A percentile compares a stretch with the other conserved stretches of the same genome.
phyloP scores from a whole-genome alignment of 2,329 filamentous ascomycete genomes.

The Thelonectria blattea region DNA sequence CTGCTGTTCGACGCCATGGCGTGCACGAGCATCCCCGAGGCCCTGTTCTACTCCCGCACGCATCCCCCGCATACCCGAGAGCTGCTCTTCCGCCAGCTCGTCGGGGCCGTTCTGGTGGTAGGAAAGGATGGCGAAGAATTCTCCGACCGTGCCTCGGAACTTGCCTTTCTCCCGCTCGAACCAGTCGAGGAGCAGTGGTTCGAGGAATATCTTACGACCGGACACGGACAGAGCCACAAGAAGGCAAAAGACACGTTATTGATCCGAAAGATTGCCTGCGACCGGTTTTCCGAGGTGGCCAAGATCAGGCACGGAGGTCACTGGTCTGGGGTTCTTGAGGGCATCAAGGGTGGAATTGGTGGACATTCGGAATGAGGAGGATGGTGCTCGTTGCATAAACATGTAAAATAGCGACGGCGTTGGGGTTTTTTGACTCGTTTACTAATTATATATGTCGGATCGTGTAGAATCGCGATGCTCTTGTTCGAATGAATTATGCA shows the following conservation, averaged over 20 bases:
- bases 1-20: conserved; percentile 74
- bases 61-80: conserved; percentile 67
- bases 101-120: conserved; percentile 64
- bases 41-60: conserved; percentile 74
- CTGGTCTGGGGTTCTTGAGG: conserved; percentile 59
- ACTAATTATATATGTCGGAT: no score
- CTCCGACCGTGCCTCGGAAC: conserved; percentile 67
- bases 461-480: background rate
- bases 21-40: conserved; percentile 71
- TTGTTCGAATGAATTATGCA: background rate
- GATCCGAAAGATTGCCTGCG: conserved; percentile 74
- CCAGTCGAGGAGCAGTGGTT: conserved; percentile 76
- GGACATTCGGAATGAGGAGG: conserved; percentile 40
- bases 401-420: conserved; percentile 37
- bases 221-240: conserved; percentile 68
- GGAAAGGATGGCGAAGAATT: conserved; percentile 45
- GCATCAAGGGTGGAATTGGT: conserved; percentile 54
- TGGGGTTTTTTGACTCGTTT: conserved; percentile 14
- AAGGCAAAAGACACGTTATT: conserved; percentile 75
- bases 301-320: conserved; percentile 52
- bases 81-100: conserved; percentile 69
- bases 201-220: conserved; percentile 68
- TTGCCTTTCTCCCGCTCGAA: conserved; percentile 76
- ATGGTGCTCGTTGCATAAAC: conserved; percentile 11
- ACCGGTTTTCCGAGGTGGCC: conserved; percentile 58